phyloP scores from a whole-genome alignment of 192 early-diverging fungal genomes.

The Backusella tarrabulga region DNA sequence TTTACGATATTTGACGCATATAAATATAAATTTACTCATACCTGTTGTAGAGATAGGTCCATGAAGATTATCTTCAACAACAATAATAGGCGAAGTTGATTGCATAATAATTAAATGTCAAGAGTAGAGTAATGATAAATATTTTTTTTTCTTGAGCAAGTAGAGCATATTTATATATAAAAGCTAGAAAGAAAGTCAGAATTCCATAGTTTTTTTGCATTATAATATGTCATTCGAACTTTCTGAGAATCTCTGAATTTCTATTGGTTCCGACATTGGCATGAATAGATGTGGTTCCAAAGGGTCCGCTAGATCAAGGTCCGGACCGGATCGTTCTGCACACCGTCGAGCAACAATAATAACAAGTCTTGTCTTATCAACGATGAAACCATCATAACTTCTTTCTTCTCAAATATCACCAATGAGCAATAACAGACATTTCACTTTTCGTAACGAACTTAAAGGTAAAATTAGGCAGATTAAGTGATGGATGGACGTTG shows the following conservation, averaged over 20 bases:
- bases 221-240: background rate
- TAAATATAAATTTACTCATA: background rate
- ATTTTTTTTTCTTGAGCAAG: background rate
- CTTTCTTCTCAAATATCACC: constrained; percentile 6
- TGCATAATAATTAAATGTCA: background rate
- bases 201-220: background rate
- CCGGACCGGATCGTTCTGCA: background rate
- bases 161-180: background rate
- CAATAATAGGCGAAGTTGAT: background rate
- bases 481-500: constrained; percentile 7
- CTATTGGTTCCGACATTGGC: background rate
- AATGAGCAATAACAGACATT: constrained; percentile 19
- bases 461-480: constrained; percentile 15
- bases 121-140: background rate
- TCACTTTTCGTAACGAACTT: constrained; percentile 26
- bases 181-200: background rate
- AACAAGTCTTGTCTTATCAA: background rate
- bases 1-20: background rate
- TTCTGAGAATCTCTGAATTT: background rate
- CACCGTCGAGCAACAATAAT: background rate
- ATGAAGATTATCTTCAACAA: background rate
- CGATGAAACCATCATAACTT: background rate
- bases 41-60: background rate
- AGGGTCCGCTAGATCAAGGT: background rate
- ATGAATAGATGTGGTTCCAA: background rate